Evolutionary conservation across 495 filamentous ascomycete genomes (phyloP), one percentile per base, ranked within the genome.

Genomic region (Neurospora sp.): DNA sequence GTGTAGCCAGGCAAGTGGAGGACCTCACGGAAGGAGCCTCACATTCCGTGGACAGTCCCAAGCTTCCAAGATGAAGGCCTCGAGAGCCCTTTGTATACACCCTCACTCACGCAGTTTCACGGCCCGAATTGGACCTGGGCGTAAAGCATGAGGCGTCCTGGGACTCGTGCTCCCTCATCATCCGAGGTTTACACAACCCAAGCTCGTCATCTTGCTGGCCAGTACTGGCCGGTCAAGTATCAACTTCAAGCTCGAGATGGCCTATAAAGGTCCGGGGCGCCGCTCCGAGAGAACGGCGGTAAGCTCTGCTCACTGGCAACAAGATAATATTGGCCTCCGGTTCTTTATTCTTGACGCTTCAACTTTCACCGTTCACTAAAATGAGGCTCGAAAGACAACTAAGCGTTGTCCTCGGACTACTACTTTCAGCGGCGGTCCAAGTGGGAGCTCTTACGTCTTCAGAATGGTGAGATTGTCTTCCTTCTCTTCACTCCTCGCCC

Each of bases 391-490:
- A 66, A 37, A 37, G 27, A 35, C 54, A 37, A 35, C 54, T 66
- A 14, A 37, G 54, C 23, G 27, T 66, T 66, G 54, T 66, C 54
- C 54, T 66, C 54, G 27, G 69, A 27, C 73, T 69, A 37, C 37
- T 69, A 4, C 44, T 74, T 27, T 66, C 44, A 35, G 62, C 38
- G 4, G n/a, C n/a, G 11, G 31, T 35, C 4, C 42, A 72, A 27
- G 77, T 76, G 11, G 37, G 59, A 11, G 77, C 66, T 16, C 76
- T 79, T 12, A 69, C 74, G 70, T 74, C 77, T 20, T 71, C 75
- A 48, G 75, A 78, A 62, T 80, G 79, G 54, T 66, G 23, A 62
- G 12, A 31, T 16, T 8, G 12, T 14, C 11, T 31, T 62, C 5
- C 5, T 12, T 27, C 54, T 62, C 54, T 31, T 16, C 54, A 31